Evolutionary conservation across 2,329 filamentous ascomycete species (phyloP).

Genomic region (Nemania sp.): DNA sequence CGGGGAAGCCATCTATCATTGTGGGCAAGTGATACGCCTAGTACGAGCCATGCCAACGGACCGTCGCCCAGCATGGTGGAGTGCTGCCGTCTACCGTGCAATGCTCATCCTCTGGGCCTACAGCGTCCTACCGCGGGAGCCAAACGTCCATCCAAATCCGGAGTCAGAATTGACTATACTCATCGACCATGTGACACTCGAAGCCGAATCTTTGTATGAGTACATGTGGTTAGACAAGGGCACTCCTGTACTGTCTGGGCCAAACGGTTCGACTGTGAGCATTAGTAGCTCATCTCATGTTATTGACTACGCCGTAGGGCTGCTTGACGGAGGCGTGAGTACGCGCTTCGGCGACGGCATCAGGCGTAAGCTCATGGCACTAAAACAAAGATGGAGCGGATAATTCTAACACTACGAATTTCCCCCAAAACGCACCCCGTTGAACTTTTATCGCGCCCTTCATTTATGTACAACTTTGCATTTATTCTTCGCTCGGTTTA

Average conservation of each 20-base stretch:
- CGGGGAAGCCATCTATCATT: conserved; percentile 74
- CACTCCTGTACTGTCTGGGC: conserved; percentile 52
- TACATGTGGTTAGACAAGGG: conserved; percentile 57
- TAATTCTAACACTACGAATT: neutral
- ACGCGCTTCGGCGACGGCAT: conserved; percentile 60
- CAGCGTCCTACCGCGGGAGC: conserved; percentile 65
- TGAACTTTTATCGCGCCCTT: neutral
- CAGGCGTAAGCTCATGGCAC: conserved; percentile 56
- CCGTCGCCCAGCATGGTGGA: conserved; percentile 76
- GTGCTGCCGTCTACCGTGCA: conserved; percentile 76
- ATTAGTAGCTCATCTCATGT: conserved; percentile 56
- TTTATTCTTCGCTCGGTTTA: neutral
- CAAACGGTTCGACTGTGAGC: conserved; percentile 51
- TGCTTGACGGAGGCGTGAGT: conserved; percentile 56
- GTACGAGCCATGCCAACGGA: conserved; percentile 70
- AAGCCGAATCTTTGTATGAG: conserved; percentile 54
- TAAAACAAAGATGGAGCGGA: conserved; percentile 46
- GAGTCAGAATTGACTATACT: conserved; percentile 44
- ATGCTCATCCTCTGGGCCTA: conserved; percentile 73
- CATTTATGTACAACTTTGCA: neutral
- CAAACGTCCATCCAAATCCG: conserved; percentile 51
- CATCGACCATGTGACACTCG: conserved; percentile 57
- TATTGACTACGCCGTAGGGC: conserved; percentile 56
- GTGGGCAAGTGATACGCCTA: conserved; percentile 73
- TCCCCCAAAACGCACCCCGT: neutral